Base-by-base conservation (phyloP, 805 yeast species). In the Lipomyces chichibuensis region DNA sequence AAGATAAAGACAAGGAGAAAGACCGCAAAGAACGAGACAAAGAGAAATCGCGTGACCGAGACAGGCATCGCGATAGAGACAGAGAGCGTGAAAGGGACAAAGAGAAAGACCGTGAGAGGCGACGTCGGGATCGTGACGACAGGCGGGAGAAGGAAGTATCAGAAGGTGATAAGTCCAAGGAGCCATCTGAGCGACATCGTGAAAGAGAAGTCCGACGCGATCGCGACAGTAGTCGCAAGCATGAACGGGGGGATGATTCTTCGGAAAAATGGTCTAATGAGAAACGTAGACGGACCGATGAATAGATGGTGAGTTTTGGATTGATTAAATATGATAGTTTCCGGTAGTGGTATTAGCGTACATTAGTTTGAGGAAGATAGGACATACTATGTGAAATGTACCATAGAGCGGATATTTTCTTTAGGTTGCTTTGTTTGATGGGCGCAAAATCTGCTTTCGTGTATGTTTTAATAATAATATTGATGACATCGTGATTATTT, bases 1-100 rank as follows among this genome's bases (percentile, higher is more conserved):
- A 61, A 37, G 74, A 69, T 11, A 53, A 66, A 52, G 73, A 70
- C 14, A 53, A 71, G 25, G 70, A 65, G 54, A 29, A 33, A 54
- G 51, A 54, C 57, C 29, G 27, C 56, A 58, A 20, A 32, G 59
- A 60, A 43, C 63, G 60, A 55, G 60, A 60, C 14, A 60, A 60
- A 27, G 63, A 20, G 4, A 23, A 60, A 20, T 20, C 33, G 13
- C 56, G 5, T 27, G 46, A 46, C 55, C 46, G 55, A 3, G 49
- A 39, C 20, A 60, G 59, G 29, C 23, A 25, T 33, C 57, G 63
- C 14, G 57, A 60, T 35, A 23, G 49, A 14, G 49, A 33, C 33
- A 46, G 56, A 23, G 60, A 57, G 29, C 60, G 46, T n/a, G 60
- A 43, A n/a, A 32, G 52, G 13, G 60, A 43, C 13, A 43, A 35